phyloP scores from a whole-genome alignment of 768 basidiomycete species.

The Leccinum subgranulosum region DNA sequence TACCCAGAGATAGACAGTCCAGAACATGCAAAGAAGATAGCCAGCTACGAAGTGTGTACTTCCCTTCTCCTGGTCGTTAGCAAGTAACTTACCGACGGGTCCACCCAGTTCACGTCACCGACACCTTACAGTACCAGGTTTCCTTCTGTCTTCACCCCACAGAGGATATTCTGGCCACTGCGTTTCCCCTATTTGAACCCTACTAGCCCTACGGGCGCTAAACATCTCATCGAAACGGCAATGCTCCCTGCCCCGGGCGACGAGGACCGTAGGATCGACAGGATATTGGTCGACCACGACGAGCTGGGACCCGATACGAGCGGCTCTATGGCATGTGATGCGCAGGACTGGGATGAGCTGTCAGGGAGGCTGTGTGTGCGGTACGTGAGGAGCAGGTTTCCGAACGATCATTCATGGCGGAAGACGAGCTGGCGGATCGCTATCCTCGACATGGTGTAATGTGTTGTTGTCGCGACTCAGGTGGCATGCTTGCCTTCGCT shows the following conservation, averaged over 20 bases:
- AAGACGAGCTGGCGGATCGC: slow-evolving; percentile 21
- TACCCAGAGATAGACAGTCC: slow-evolving; percentile 24
- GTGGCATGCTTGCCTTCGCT: neutral
- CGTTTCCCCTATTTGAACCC: slow-evolving; percentile 11
- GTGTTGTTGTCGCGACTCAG: neutral
- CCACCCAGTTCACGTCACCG: slow-evolving; percentile 17
- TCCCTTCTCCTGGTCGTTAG: neutral
- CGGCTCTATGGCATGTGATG: slow-evolving; percentile 14
- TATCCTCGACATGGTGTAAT: slow-evolving; percentile 26
- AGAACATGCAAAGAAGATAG: slow-evolving; percentile 13
- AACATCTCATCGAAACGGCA: slow-evolving; percentile 23
- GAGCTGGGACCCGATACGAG: slow-evolving; percentile 11
- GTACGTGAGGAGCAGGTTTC: slow-evolving; percentile 18
- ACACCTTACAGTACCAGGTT: slow-evolving; percentile 15
- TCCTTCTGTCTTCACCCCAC: slow-evolving; percentile 24
- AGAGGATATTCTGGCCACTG: slow-evolving; percentile 30
- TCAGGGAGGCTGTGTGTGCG: slow-evolving; percentile 29
- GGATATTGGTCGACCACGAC: slow-evolving; percentile 22
- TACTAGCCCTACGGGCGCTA: slow-evolving; percentile 3
- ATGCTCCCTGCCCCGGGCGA: slow-evolving; percentile 14
- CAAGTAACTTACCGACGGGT: neutral
- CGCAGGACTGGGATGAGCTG: slow-evolving; percentile 33
- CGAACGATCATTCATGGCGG: slow-evolving; percentile 24
- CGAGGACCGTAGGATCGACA: slow-evolving; percentile 18
- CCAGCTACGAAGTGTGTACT: slow-evolving; percentile 19